Base-by-base conservation (phyloP, 305 asterid genomes). In the Rubia balearica region DNA sequence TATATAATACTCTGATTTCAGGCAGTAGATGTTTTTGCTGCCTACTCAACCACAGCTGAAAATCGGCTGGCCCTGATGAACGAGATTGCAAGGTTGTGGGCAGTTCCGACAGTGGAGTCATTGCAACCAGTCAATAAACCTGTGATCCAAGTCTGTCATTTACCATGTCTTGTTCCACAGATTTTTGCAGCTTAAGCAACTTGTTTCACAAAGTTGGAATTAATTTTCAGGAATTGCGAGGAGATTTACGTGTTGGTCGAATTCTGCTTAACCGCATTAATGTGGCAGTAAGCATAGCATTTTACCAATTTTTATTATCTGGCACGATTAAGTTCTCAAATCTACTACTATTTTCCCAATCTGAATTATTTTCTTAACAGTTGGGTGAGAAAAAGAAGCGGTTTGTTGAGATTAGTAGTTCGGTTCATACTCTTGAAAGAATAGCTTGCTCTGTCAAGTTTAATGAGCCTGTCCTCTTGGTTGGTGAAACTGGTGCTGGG, bases 401-500 rank as follows among this genome's bases (percentile, higher is more conserved):
- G 2, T 95, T 91, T 77, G 98, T 92, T 65, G 84, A 83, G 85
- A 89, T 95, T 76, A 93, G 89, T 68, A 81, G 83, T 82, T 89
- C 96, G 7, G 86, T 83, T 61, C 89, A 88, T 65, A 83, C 91
- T 74, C 99, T 95, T 71, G 99, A 95, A 85, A 92, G 81, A 84
- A 88, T 95, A 73, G 98, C 98, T 65, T 81, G 92, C 82, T 92
- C 99, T 70, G 90, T 85, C 61, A 82, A 85, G 79, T 79, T 71
- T 72, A 95, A 95, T 75, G 99, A 95, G 81, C 98, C 98, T 55
- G 96, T 95, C 71, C 89, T 95, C 51, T 81, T 95, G 85, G 99
- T 95, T 79, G 99, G 99, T 80, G 99, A 95, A 81, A 95, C 99
- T 62, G 98, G 99, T 75, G 85, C 99, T 49, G 99, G 99, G 75